Evolutionary conservation across 2,329 filamentous ascomycete genomes (phyloP).

Genomic region (Cytospora schulzeri): DNA sequence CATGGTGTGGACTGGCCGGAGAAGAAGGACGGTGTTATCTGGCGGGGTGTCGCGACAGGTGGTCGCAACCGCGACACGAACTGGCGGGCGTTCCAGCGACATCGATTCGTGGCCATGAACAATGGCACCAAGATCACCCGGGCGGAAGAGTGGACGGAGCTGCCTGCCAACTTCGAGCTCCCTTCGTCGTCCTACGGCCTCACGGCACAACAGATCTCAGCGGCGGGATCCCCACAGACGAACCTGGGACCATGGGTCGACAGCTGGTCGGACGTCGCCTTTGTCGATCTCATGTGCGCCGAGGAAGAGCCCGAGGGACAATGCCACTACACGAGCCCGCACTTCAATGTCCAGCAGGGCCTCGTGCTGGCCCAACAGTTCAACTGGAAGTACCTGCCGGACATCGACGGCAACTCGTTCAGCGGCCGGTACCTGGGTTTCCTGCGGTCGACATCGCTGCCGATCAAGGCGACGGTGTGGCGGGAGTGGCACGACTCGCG

Average conservation of each 20-base stretch:
- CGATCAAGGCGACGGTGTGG: constrained; percentile 78
- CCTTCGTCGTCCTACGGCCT: constrained; percentile 51
- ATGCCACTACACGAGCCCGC: constrained; percentile 53
- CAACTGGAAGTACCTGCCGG: constrained; percentile 68
- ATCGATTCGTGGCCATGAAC: constrained; percentile 74
- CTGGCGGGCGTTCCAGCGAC: constrained; percentile 74
- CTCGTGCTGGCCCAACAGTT: constrained; percentile 57
- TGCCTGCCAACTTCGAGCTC: constrained; percentile 56
- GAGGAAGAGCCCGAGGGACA: constrained; percentile 38
- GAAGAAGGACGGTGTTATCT: constrained; percentile 59
- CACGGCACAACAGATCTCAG: constrained; percentile 45
- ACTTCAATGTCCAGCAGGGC: constrained; percentile 45
- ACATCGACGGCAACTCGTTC: constrained; percentile 76
- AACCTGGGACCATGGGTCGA: constrained; percentile 53
- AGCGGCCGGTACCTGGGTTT: constrained; percentile 71
- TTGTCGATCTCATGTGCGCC: constrained; percentile 57
- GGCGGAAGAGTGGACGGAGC: constrained; percentile 48
- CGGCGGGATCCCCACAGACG: constrained; percentile 3
- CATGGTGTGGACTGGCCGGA: constrained; percentile 58
- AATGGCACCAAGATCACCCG: constrained; percentile 61
- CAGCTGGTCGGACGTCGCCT: constrained; percentile 52
- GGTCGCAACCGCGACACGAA: constrained; percentile 61
- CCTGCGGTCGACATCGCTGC: constrained; percentile 67
- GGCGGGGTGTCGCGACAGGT: constrained; percentile 70
- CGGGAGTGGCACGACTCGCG: constrained; percentile 80